A percentile compares a stretch with the other conserved stretches of the same genome.
Evolutionary conservation across 495 filamentous ascomycete species (phyloP).

Genomic region (Penicillium riverlandense): DNA sequence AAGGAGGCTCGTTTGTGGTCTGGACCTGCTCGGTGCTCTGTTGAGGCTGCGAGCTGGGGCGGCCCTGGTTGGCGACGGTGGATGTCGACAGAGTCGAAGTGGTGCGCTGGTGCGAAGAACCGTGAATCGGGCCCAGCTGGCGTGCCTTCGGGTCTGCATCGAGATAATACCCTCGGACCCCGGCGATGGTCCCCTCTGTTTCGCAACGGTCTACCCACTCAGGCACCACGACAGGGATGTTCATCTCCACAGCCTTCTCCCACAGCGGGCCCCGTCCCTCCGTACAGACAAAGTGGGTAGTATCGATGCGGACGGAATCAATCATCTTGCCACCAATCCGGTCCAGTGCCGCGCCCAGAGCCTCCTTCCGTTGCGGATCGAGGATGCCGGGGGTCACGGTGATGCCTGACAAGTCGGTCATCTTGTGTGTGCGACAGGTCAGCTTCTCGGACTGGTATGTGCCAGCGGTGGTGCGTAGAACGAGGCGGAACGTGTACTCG

Average conservation of each 20-base stretch:
- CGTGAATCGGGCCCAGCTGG: constrained; percentile 44
- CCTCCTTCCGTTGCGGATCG: constrained; percentile 65
- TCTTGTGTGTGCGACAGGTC: constrained; percentile 88
- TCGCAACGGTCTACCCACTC: constrained; percentile 97
- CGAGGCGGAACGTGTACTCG: constrained; percentile 90
- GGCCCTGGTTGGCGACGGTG: constrained; percentile 18
- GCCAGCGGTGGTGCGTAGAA: constrained; percentile 86
- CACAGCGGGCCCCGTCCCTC: constrained; percentile 83
- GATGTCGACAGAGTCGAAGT: constrained; percentile 23
- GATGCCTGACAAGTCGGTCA: constrained; percentile 95
- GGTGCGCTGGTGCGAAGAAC: constrained; percentile 36
- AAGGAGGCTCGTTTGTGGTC: constrained; percentile 24
- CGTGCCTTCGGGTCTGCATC: constrained; percentile 70
- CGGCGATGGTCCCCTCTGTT: constrained; percentile 83
- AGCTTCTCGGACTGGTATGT: constrained; percentile 78
- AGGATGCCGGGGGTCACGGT: constrained; percentile 90
- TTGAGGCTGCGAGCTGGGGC: constrained; percentile 16
- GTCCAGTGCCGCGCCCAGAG: constrained; percentile 65
- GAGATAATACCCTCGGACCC: constrained; percentile 91
- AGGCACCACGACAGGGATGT: constrained; percentile 94
- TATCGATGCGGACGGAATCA: constrained; percentile 90
- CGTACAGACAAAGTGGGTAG: constrained; percentile 97
- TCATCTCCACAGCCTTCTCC: constrained; percentile 97
- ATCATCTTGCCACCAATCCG: constrained; percentile 89
- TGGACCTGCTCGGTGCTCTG: constrained; percentile 12